phyloP scores from a whole-genome alignment of 2,329 filamentous ascomycete species.

The Microdochium trichocladiopsis region DNA sequence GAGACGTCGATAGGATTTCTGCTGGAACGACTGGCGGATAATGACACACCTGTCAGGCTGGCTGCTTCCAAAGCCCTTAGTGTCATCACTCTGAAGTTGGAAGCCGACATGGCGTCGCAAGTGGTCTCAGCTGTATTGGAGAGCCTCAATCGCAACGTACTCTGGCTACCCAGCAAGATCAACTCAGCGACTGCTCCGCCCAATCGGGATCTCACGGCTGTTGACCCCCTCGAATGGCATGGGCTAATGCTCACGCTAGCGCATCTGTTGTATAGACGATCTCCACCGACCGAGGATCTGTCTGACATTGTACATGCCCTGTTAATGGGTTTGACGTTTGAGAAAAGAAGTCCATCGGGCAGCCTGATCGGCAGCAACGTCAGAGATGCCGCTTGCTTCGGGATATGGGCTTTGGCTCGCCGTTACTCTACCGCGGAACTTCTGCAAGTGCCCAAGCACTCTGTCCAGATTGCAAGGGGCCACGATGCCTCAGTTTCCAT shows the following conservation, averaged over 20 bases:
- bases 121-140: constrained; percentile 83
- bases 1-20: constrained; percentile 80
- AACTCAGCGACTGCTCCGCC: constrained; percentile 23
- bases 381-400: constrained; percentile 91
- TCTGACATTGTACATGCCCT: constrained; percentile 70
- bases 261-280: constrained; percentile 78
- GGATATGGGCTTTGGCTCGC: constrained; percentile 85
- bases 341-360: constrained; percentile 82
- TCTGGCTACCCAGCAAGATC: constrained; percentile 37
- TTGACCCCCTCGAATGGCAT: constrained; percentile 84
- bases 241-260: constrained; percentile 82
- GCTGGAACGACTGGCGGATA: constrained; percentile 71
- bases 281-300: constrained; percentile 65
- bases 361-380: constrained; percentile 82
- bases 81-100: constrained; percentile 73
- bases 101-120: constrained; percentile 73
- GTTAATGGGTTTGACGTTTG: constrained; percentile 75
- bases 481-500: constrained; percentile 38
- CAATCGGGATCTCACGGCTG: constrained; percentile 59
- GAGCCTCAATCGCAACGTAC: constrained; percentile 51
- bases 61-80: constrained; percentile 91
- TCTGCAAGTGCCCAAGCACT: constrained; percentile 47
- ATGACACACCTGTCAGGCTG: constrained; percentile 84
- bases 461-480: constrained; percentile 32
- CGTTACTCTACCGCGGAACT: constrained; percentile 80